Evolutionary conservation across 2,329 filamentous ascomycete species (phyloP).

Genomic region (Verticillium dahliae): DNA sequence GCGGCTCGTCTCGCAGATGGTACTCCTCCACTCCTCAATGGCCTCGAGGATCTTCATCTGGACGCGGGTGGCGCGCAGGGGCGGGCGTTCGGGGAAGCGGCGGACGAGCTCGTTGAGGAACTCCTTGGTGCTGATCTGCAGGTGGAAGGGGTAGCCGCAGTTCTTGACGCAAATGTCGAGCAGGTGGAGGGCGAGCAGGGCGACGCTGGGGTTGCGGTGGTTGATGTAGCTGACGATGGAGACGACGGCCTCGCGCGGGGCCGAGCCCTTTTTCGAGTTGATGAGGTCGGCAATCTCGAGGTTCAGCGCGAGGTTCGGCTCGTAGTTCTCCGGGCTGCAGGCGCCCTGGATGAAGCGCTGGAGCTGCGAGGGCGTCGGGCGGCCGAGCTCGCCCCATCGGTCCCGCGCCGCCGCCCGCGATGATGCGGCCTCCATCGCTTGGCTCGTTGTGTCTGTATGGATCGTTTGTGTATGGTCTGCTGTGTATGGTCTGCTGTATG

Average conservation of each 20-base stretch:
- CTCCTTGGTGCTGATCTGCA: slow-evolving; percentile 97
- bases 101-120: slow-evolving; percentile 97
- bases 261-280: slow-evolving; percentile 94
- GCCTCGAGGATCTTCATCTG: slow-evolving; percentile 90
- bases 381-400: slow-evolving; percentile 79
- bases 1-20: slow-evolving; percentile 94
- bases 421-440: slow-evolving; percentile 83
- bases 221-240: slow-evolving; percentile 93
- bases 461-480: too few species aligned
- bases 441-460: not conserved
- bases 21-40: slow-evolving; percentile 97
- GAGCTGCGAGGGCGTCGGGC: slow-evolving; percentile 75
- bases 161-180: slow-evolving; percentile 99
- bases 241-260: slow-evolving; percentile 89
- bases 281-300: slow-evolving; percentile 95
- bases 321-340: slow-evolving; percentile 95
- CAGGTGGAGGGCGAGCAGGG: slow-evolving; percentile 80
- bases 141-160: slow-evolving; percentile 97
- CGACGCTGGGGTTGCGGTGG: slow-evolving; percentile 93
- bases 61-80: slow-evolving; percentile 76
- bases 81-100: slow-evolving; percentile 89
- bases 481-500: too few species aligned
- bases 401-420: slow-evolving; percentile 92
- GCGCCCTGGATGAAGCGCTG: slow-evolving; percentile 95
- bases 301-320: slow-evolving; percentile 92